These are phyloP conservation scores for Aspergillus steynii DNA, from an alignment of 495 filamentous ascomycete species.

Conservation along the genomic window DNA sequence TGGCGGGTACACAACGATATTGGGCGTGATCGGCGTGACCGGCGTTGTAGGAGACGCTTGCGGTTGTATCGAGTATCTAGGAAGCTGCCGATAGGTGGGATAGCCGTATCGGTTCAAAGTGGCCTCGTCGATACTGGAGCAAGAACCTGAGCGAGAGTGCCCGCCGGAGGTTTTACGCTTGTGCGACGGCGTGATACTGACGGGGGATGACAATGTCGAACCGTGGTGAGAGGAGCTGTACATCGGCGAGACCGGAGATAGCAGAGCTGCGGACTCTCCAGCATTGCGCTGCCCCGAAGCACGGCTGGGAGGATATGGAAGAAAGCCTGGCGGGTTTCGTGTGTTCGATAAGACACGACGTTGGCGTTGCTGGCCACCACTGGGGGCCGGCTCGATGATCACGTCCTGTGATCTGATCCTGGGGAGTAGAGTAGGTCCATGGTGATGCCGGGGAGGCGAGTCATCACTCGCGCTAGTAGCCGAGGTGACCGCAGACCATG, in stretches of 20 bases:
- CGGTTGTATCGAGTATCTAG: slow-evolving; percentile 58
- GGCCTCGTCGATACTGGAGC: slow-evolving; percentile 66
- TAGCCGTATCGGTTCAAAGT: slow-evolving; percentile 70
- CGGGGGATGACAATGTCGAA: slow-evolving; percentile 60
- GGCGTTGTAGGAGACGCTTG: slow-evolving; percentile 50
- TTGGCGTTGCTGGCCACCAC: slow-evolving; percentile 46
- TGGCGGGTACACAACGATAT: slow-evolving; percentile 43
- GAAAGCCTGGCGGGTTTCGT: slow-evolving; percentile 49
- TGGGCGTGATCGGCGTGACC: slow-evolving; percentile 44
- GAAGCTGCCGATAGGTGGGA: slow-evolving; percentile 78
- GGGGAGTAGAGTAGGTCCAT: slow-evolving; percentile 80
- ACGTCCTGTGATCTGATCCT: slow-evolving; percentile 87
- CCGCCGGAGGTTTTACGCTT: slow-evolving; percentile 45
- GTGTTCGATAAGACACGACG: slow-evolving; percentile 58
- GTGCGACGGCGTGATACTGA: slow-evolving; percentile 55
- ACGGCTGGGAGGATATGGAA: slow-evolving; percentile 40
- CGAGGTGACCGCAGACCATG: slow-evolving; percentile 71
- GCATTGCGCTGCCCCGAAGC: slow-evolving; percentile 55
- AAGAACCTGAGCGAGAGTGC: slow-evolving; percentile 64
- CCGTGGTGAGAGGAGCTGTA: slow-evolving; percentile 30
- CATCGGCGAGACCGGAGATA: slow-evolving; percentile 50
- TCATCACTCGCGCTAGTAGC: slow-evolving; percentile 68
- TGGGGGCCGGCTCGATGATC: slow-evolving; percentile 57
- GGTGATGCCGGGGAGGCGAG: slow-evolving; percentile 71
- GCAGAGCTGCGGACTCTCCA: slow-evolving; percentile 62